Percentiles rank a stretch among this genome's conserved stretches.
phyloP scores from a whole-genome alignment of 1,139 yeast species.

The Wickerhamomyces sp. region DNA sequence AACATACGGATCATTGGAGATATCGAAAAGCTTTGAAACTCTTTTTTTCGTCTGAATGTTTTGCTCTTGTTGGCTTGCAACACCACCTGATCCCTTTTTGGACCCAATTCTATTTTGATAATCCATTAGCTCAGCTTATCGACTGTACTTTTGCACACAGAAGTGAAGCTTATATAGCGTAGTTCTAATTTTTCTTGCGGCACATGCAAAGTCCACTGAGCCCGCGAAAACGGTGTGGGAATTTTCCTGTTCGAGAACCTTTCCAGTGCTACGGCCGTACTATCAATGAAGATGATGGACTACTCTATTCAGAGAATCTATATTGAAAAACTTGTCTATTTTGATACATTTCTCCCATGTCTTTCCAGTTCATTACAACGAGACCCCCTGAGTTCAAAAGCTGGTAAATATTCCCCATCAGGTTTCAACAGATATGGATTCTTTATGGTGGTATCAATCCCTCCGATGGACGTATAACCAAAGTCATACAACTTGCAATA shows the following conservation, averaged over 20 bases:
- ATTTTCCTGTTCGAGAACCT: too few relatives aligned
- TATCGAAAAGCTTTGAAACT: slow-evolving; percentile 59
- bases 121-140: slow-evolving; percentile 36
- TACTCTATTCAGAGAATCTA: too few relatives aligned
- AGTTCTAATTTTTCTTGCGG: too few relatives aligned
- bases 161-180: too few relatives aligned
- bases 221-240: too few relatives aligned
- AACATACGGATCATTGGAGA: slow-evolving; percentile 75
- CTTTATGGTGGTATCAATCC: slow-evolving; percentile 55
- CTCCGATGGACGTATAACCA: slow-evolving; percentile 85
- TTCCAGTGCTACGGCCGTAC: too few relatives aligned
- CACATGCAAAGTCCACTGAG: too few relatives aligned
- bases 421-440: slow-evolving; percentile 52
- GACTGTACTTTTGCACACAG: background rate
- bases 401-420: slow-evolving; percentile 47
- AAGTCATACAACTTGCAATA: slow-evolving; percentile 69
- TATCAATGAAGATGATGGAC: too few relatives aligned
- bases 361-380: slow-evolving; percentile 51
- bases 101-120: slow-evolving; percentile 56
- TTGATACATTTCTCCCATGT: slow-evolving; percentile 33
- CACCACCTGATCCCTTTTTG: slow-evolving; percentile 60
- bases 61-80: slow-evolving; percentile 64
- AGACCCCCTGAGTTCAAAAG: slow-evolving; percentile 51
- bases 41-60: slow-evolving; percentile 64
- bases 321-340: too few relatives aligned